These are phyloP conservation scores for Phytopythium cucurbitacearum DNA, from an alignment of 352 stramenopile species.

Conservation along the genomic window DNA sequence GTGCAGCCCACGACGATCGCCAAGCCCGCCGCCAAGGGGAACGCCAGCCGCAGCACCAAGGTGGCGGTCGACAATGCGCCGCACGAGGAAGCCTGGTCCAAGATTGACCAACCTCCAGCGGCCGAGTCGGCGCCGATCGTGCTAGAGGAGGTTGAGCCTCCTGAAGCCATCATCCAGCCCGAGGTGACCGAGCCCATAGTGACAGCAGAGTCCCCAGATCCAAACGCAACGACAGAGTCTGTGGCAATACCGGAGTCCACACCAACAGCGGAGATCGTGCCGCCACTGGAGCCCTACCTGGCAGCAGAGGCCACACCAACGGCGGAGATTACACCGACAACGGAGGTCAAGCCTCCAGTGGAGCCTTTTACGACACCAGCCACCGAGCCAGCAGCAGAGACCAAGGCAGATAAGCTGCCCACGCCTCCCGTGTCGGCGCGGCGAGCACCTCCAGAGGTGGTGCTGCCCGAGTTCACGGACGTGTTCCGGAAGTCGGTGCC, in stretches of 20 bases:
- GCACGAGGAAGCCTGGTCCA: no score
- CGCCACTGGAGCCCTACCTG: no score
- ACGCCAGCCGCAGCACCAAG: constrained; percentile 17
- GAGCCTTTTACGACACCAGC: background rate
- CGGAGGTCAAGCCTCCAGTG: constrained; percentile 4
- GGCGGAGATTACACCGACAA: background rate
- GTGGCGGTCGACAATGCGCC: constrained; percentile 29
- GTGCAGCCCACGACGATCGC: constrained; percentile 1
- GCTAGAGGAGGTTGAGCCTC: no score
- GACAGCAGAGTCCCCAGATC: no score
- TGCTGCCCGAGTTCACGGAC: constrained; percentile 70
- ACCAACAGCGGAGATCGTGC: no score
- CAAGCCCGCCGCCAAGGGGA: background rate
- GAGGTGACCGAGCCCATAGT: no score
- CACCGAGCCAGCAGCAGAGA: background rate
- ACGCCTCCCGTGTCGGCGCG: background rate
- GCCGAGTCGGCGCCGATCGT: no score
- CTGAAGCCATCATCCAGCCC: no score
- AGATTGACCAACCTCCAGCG: background rate
- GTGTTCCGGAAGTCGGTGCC: constrained; percentile 58
- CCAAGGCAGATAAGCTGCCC: no score
- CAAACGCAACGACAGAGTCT: no score
- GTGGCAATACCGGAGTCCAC: no score
- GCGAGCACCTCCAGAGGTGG: constrained; percentile 12
- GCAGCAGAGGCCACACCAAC: no score